Conservation (phyloP, 1,284 basidiomycete species). For the Phylloboletellus chloephorus region DNA sequence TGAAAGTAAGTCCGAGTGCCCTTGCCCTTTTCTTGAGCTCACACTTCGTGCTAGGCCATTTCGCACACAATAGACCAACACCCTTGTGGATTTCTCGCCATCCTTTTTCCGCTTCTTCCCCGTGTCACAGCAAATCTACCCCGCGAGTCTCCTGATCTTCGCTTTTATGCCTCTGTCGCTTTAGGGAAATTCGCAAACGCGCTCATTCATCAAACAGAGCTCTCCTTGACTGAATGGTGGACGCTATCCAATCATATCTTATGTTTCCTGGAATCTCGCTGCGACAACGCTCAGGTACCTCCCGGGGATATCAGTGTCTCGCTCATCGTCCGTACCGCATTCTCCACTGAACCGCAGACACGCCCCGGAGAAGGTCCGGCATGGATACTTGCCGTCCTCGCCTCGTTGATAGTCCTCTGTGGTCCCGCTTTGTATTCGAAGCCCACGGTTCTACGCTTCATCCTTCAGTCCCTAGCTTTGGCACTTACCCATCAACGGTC, state of each 20-base stretch:
- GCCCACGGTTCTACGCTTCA: constrained; percentile 36
- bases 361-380: constrained; percentile 31
- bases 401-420: constrained; percentile 46
- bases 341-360: constrained; percentile 20
- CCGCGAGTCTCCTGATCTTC: constrained; percentile 31
- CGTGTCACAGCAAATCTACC: constrained; percentile 34
- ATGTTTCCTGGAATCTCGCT: constrained; percentile 28
- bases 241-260: constrained; percentile 19
- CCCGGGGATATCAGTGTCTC: constrained; percentile 6
- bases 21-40: constrained; percentile 1
- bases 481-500: constrained; percentile 32
- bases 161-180: constrained; percentile 37
- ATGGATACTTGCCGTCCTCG: constrained; percentile 36
- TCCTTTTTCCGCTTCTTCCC: constrained; percentile 35
- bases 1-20: constrained; percentile 35
- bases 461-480: constrained; percentile 34
- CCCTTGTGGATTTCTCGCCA: constrained; percentile 31
- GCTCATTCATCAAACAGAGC: constrained; percentile 16
- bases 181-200: constrained; percentile 40
- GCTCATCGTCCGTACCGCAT: constrained; percentile 23
- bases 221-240: constrained; percentile 12
- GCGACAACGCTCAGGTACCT: constrained; percentile 11
- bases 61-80: constrained; percentile 34
- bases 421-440: constrained; percentile 42
- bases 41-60: constrained; percentile 33